A percentile compares a stretch with the other conserved stretches of the same genome.
Conservation (phyloP, 345 rosid genomes). For the Eucalyptus urophylla region DNA sequence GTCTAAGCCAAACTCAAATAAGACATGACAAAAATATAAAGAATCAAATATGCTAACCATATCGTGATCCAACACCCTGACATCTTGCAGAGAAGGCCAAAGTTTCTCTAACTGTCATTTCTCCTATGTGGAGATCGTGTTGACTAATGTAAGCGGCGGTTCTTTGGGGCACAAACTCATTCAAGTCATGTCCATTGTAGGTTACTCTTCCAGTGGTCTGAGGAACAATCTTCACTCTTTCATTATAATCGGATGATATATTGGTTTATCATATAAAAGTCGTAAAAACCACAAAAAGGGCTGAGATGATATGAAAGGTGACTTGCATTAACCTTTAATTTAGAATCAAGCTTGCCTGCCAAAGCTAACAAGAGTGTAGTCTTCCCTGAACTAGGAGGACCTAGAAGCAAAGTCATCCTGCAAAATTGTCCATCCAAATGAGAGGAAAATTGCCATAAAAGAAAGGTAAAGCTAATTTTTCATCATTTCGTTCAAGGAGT, state of each 20-base stretch:
- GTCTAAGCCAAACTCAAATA: not conserved
- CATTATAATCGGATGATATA: not conserved
- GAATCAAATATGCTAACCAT: conserved; percentile 6
- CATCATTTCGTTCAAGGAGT: not conserved
- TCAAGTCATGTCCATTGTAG: conserved; percentile 31
- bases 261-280: not conserved
- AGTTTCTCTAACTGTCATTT: conserved; percentile 88
- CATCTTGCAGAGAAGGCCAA: conserved; percentile 81
- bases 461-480: not conserved
- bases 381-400: conserved; percentile 90
- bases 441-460: not conserved
- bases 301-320: not conserved
- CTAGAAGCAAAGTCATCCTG: conserved; percentile 41
- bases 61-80: conserved; percentile 63
- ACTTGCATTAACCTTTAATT: not conserved
- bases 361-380: conserved; percentile 53
- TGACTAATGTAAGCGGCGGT: conserved; percentile 62
- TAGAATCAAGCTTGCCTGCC: conserved; percentile 12
- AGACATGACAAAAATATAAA: not conserved
- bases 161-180: conserved; percentile 36
- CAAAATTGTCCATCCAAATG: not conserved
- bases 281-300: not conserved
- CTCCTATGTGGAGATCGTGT: conserved; percentile 67
- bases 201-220: conserved; percentile 31
- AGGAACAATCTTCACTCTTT: not conserved